Evolutionary conservation across 2,329 filamentous ascomycete genomes (phyloP).

Genomic region (Aspergillus sp.): DNA sequence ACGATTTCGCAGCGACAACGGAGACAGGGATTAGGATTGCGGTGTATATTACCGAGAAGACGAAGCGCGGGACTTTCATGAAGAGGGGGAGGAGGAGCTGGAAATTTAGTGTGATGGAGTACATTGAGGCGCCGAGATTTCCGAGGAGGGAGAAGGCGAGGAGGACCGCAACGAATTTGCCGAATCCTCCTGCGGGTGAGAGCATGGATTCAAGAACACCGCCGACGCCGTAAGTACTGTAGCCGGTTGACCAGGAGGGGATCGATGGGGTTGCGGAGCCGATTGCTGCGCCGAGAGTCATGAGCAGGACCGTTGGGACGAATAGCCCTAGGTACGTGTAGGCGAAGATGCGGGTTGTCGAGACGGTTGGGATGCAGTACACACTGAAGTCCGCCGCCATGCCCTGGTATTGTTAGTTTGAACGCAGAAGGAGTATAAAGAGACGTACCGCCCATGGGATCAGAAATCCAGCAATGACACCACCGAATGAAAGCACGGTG

Average conservation of each 20-base stretch:
- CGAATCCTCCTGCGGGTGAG: conserved; percentile 6
- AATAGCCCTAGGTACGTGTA: conserved; percentile 12
- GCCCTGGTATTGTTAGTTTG: background rate
- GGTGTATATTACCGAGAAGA: conserved; percentile 7
- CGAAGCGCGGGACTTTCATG: conserved; percentile 3
- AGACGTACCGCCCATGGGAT: conserved; percentile 12
- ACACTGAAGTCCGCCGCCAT: conserved; percentile 12
- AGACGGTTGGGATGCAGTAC: conserved; percentile 10
- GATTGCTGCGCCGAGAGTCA: conserved; percentile 11
- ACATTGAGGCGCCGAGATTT: conserved; percentile 11
- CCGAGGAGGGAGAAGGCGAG: conserved; percentile 8
- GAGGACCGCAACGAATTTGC: conserved; percentile 11
- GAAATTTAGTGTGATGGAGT: conserved; percentile 9
- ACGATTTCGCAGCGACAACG: background rate
- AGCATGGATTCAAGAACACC: conserved; percentile 12
- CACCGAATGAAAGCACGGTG: conserved; percentile 8
- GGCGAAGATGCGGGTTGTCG: conserved; percentile 10
- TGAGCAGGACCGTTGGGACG: conserved; percentile 11
- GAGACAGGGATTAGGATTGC: conserved; percentile 7
- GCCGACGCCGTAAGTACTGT: conserved; percentile 4
- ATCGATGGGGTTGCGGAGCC: background rate
- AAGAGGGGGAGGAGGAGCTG: conserved; percentile 10
- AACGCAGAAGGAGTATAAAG: no score
- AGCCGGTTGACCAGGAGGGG: conserved; percentile 1
- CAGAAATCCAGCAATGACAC: conserved; percentile 10